Base-by-base conservation (phyloP, 1,284 basidiomycete genomes). In the Tetrapyrgos nigripes region DNA sequence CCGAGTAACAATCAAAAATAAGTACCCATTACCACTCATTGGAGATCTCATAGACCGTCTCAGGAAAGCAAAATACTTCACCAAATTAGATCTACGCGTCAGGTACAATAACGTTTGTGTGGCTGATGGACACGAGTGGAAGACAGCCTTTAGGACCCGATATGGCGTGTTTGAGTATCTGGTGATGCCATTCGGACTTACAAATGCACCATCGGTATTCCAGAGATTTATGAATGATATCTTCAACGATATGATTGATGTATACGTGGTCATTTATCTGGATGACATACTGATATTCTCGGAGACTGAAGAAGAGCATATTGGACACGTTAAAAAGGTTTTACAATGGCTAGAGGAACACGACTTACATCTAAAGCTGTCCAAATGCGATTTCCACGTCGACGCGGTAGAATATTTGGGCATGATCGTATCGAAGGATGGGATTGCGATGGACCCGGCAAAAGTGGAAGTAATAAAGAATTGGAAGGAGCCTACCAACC, bases 331-430 rank as follows among this genome's bases (percentile, higher is more conserved):
- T 48, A 14, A 35, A 10, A 29, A 46, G 51, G 77, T 83, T 3
- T 66, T 84, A 8, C 35, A 70, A 19, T 50, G 68, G 3, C 69
- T 83, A 1, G 47, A 66, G 0, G 48, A 69, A 3, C 52, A 73
- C 48, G 50, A 66, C 0, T 66, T 82, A 1, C 79, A 65, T 60
- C 78, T 62, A n/a, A n/a, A n/a, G n/a, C n/a, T n/a, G n/a, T n/a
- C n/a, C n/a, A n/a, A n/a, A n/a, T n/a, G n/a, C n/a, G 63, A 71
- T 43, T 81, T 78, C 59, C 60, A 72, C 56, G 50, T 58, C 6
- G 29, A 58, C 1, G 29, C 65, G 21, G 64, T 72, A 8, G 71
- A 78, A 23, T 83, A 76, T 66, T 70, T 83, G 0, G 79, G 82
- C 1, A 68, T 73, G 50, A 65, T 79, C 35, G 64, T 84, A 21